phyloP scores from a whole-genome alignment of 805 yeast species.

The Komagataella ulmi region DNA sequence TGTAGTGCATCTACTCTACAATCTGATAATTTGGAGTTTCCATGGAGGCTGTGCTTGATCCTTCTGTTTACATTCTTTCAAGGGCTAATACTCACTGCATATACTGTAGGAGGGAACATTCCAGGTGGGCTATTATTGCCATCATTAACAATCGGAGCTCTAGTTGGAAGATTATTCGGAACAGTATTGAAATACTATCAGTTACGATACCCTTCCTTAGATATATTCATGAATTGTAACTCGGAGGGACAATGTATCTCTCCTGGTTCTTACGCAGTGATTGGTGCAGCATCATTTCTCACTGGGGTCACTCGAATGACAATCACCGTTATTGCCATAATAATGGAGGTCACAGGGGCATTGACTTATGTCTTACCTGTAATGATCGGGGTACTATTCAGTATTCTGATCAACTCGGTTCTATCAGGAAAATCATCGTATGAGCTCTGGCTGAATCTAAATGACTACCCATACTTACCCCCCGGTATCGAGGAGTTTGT shows the following conservation, averaged over 20 bases:
- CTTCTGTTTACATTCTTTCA: slow-evolving; percentile 23
- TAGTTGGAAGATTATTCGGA: slow-evolving; percentile 44
- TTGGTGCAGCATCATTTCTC: slow-evolving; percentile 76
- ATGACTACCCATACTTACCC: slow-evolving; percentile 26
- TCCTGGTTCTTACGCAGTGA: slow-evolving; percentile 80
- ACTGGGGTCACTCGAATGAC: slow-evolving; percentile 76
- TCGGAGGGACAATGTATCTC: slow-evolving; percentile 43
- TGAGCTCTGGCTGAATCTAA: slow-evolving; percentile 37
- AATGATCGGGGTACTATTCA: slow-evolving; percentile 69
- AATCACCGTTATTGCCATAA: slow-evolving; percentile 65
- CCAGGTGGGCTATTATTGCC: slow-evolving; percentile 64
- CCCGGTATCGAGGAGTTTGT: slow-evolving; percentile 21
- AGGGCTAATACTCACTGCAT: slow-evolving; percentile 50
- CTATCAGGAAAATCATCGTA: slow-evolving; percentile 48
- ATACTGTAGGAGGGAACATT: slow-evolving; percentile 54
- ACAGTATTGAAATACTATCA: slow-evolving; percentile 37
- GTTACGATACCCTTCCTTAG: slow-evolving; percentile 18
- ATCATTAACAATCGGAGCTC: slow-evolving; percentile 47
- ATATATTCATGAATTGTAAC: slow-evolving; percentile 25
- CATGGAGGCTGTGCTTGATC: background rate
- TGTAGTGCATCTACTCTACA: background rate
- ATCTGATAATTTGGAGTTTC: background rate
- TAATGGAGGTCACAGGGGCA: slow-evolving; percentile 81
- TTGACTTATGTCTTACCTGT: slow-evolving; percentile 73
- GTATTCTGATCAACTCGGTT: slow-evolving; percentile 61